Conservation (phyloP, 1,284 basidiomycete genomes). For the Leccinum fallax region DNA sequence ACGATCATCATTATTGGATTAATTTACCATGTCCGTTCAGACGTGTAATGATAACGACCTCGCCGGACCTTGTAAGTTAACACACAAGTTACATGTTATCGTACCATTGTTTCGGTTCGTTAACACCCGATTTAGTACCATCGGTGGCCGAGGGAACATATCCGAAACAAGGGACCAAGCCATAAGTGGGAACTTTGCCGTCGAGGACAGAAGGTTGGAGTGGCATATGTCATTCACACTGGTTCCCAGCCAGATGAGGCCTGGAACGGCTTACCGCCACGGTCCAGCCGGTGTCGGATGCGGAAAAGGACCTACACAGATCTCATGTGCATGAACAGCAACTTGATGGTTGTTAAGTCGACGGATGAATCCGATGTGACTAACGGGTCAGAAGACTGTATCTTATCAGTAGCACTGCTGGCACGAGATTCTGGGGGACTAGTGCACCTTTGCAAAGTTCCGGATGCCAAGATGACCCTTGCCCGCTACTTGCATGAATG, state of each 20-base stretch:
- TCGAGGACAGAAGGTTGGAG: slow-evolving; percentile 12
- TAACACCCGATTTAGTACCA: slow-evolving; percentile 7
- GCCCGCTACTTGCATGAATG: not conserved
- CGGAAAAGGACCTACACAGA: not conserved
- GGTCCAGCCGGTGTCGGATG: not conserved
- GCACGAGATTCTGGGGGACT: not conserved
- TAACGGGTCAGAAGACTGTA: not conserved
- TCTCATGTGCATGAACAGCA: not conserved
- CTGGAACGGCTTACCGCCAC: not conserved
- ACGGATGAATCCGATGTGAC: slow-evolving; percentile 1
- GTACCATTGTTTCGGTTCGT: slow-evolving; percentile 27
- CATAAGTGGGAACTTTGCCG: slow-evolving; percentile 2
- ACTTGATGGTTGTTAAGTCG: slow-evolving; percentile 26
- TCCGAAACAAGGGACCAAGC: slow-evolving; percentile 23
- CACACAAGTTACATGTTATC: slow-evolving; percentile 15
- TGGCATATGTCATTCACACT: not conserved
- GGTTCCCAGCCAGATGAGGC: not conserved
- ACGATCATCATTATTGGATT: not conserved
- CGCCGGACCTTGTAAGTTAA: slow-evolving; percentile 11
- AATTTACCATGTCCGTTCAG: not conserved
- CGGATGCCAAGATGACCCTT: not conserved
- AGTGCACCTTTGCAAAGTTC: not conserved
- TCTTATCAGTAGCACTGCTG: not conserved
- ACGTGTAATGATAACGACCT: slow-evolving; percentile 11
- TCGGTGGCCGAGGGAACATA: slow-evolving; percentile 11